phyloP scores from a whole-genome alignment of 257 asterid genomes.

The Nicotiana undulata region DNA sequence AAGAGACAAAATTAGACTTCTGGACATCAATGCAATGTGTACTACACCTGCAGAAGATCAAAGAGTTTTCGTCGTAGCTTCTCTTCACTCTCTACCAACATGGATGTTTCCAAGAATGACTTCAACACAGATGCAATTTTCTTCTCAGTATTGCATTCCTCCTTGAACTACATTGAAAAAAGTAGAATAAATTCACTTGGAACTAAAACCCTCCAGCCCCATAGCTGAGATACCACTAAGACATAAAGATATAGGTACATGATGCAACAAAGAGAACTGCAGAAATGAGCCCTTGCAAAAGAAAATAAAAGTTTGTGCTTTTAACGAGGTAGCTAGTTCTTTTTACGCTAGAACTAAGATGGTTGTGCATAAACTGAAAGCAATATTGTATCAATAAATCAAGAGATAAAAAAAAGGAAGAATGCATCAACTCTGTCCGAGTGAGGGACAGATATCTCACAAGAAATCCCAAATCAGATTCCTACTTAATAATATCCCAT shows the following conservation, averaged over 20 bases:
- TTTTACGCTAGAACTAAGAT: background rate
- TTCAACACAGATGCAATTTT: slow-evolving; percentile 70
- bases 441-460: background rate
- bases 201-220: background rate
- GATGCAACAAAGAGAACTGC: slow-evolving; percentile 4
- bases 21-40: background rate
- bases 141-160: slow-evolving; percentile 81
- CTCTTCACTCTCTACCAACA: slow-evolving; percentile 63
- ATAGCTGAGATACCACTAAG: background rate
- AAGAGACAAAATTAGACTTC: background rate
- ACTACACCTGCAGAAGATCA: slow-evolving; percentile 75
- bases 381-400: background rate
- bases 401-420: background rate
- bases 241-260: background rate
- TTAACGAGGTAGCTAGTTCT: background rate
- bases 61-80: slow-evolving; percentile 58
- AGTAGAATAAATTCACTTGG: background rate
- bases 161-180: slow-evolving; percentile 67
- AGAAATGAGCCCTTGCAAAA: background rate
- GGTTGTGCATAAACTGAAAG: background rate
- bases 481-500: background rate
- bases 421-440: background rate
- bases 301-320: background rate
- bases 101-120: slow-evolving; percentile 52
- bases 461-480: background rate